These are phyloP conservation scores for Flaveria robusta DNA, from an alignment of 129 eudicot species.

Conservation along the genomic window DNA sequence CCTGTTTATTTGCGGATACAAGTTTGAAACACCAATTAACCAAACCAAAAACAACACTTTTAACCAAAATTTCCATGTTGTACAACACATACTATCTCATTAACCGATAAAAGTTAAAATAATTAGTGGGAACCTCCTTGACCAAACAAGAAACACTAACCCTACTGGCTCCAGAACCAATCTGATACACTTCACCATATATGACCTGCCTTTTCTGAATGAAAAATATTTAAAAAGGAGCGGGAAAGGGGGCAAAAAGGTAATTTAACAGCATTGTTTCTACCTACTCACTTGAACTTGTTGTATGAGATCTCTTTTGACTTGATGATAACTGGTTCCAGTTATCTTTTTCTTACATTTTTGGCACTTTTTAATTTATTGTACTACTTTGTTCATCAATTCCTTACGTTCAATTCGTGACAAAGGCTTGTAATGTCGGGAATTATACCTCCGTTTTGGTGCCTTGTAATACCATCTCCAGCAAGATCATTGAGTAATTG, in stretches of 20 bases:
- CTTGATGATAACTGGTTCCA: neutral
- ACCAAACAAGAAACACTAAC: neutral
- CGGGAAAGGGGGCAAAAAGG: neutral
- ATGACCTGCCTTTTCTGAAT: neutral
- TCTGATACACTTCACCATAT: no score
- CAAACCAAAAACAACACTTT: neutral
- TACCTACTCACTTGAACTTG: neutral
- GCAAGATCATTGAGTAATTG: slow-evolving; percentile 59
- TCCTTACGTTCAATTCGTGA: slow-evolving; percentile 50
- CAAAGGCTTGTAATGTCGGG: slow-evolving; percentile 72
- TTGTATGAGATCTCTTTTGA: neutral
- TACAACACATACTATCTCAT: slow-evolving; percentile 16
- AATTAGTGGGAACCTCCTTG: neutral
- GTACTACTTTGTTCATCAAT: slow-evolving; percentile 1
- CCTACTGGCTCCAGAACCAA: neutral
- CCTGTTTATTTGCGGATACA: neutral
- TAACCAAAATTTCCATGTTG: slow-evolving; percentile 7
- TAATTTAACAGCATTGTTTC: slow-evolving; percentile 14
- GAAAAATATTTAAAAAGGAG: neutral
- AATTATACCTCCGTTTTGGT: slow-evolving; percentile 56
- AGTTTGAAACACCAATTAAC: neutral
- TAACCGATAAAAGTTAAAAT: slow-evolving; percentile 10
- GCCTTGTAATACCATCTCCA: slow-evolving; percentile 55
- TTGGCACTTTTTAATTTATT: neutral
- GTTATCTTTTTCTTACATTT: neutral